Conservation (phyloP, 140 eudicot species). For the Bidens hawaiensis region DNA sequence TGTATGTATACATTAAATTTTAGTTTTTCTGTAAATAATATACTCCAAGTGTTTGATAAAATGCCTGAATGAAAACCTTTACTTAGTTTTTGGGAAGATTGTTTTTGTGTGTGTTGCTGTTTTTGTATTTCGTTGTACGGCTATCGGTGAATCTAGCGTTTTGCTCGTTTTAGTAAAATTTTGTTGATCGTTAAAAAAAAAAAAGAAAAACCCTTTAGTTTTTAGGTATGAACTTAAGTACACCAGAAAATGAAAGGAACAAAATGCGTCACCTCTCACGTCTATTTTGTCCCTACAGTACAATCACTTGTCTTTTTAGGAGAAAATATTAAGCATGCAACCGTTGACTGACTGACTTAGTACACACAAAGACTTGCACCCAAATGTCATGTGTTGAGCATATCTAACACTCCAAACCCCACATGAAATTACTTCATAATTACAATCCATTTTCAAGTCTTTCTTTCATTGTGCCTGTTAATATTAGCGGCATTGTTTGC, state of each 20-base stretch:
- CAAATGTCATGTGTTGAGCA: too few relatives aligned
- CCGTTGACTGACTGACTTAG: constrained; percentile 26
- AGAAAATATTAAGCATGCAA: constrained; percentile 6
- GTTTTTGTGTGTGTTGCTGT: background rate
- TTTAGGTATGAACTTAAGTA: too few relatives aligned
- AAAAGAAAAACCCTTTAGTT: too few relatives aligned
- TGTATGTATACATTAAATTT: background rate
- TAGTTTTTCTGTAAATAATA: background rate
- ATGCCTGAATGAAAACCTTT: background rate
- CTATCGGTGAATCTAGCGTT: too few relatives aligned
- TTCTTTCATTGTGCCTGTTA: background rate
- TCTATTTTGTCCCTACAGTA: constrained; percentile 11
- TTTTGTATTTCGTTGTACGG: too few relatives aligned
- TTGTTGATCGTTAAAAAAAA: too few relatives aligned
- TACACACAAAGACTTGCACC: background rate
- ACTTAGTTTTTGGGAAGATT: background rate
- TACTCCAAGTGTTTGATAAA: background rate
- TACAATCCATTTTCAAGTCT: background rate
- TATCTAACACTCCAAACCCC: background rate
- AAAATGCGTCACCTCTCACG: background rate
- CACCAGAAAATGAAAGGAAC: background rate
- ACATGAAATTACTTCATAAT: constrained; percentile 5
- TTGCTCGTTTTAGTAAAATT: too few relatives aligned
- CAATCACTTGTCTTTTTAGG: background rate
- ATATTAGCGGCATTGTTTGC: background rate